Conservation (phyloP, 1,284 basidiomycete species). For the Trametes hirsuta region DNA sequence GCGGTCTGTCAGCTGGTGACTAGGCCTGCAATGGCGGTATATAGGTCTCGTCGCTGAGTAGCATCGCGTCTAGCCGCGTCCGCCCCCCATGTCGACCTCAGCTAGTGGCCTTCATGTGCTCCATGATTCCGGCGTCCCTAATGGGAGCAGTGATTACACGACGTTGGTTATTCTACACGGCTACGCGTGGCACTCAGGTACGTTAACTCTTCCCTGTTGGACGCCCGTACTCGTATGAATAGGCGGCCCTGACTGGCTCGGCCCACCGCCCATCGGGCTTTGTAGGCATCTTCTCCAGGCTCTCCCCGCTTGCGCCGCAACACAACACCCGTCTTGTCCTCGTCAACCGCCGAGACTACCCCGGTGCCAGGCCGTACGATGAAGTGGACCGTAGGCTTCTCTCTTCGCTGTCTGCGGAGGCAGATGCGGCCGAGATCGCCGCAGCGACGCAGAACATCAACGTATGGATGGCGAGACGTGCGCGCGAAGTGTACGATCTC, state of each 20-base stretch:
- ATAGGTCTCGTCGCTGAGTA: not conserved
- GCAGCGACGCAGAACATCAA: not conserved
- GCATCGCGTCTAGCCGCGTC: not conserved
- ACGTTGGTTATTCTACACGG: constrained; percentile 12
- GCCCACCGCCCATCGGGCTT: not conserved
- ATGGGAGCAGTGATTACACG: constrained; percentile 3
- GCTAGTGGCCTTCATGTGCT: not conserved
- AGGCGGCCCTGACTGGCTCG: not conserved
- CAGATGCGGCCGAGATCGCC: constrained; percentile 1
- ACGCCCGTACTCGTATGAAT: not conserved
- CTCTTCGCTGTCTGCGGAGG: not conserved
- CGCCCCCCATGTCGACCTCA: not conserved
- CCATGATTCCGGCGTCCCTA: not conserved
- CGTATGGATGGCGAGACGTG: constrained; percentile 15
- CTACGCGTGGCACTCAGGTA: constrained; percentile 7
- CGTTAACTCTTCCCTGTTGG: not conserved
- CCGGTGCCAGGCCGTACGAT: constrained; percentile 11
- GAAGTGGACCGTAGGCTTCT: constrained; percentile 27
- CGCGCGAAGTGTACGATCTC: constrained; percentile 31
- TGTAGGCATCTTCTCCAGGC: constrained; percentile 16
- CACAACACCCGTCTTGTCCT: constrained; percentile 16
- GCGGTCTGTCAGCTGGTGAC: too few relatives aligned
- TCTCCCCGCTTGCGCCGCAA: constrained; percentile 7
- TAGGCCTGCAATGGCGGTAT: too few relatives aligned
- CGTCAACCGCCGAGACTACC: constrained; percentile 20